phyloP scores from a whole-genome alignment of 164 flowering plant species.

The Piper betle region DNA sequence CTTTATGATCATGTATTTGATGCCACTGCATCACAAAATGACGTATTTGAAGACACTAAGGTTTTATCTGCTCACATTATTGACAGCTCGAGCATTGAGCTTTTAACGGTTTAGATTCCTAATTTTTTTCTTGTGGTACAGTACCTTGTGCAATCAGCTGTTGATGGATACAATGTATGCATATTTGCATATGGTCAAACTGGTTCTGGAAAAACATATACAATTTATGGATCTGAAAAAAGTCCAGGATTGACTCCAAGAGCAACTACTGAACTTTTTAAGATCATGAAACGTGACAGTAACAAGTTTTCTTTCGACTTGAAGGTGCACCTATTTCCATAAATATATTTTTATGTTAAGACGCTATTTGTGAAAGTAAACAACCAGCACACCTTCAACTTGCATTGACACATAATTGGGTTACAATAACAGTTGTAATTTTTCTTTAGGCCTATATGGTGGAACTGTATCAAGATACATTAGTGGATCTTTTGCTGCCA shows the following conservation, averaged over 20 bases:
- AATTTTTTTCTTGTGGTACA: constrained; percentile 19
- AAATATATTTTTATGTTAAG: background rate
- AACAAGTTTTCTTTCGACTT: constrained; percentile 80
- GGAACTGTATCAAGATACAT: constrained; percentile 92
- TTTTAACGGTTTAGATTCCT: background rate
- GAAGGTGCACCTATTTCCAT: constrained; percentile 34
- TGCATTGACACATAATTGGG: background rate
- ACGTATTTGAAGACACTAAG: constrained; percentile 89
- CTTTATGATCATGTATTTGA: constrained; percentile 85
- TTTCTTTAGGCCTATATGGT: constrained; percentile 70
- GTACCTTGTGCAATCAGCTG: constrained; percentile 97
- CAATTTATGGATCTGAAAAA: constrained; percentile 80
- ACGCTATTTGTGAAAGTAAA: background rate
- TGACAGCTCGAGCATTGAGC: background rate
- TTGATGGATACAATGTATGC: constrained; percentile 95
- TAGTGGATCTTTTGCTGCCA: constrained; percentile 79
- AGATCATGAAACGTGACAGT: constrained; percentile 55
- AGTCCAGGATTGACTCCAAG: constrained; percentile 91
- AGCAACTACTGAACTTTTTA: constrained; percentile 79
- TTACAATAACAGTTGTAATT: background rate
- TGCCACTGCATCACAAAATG: constrained; percentile 69
- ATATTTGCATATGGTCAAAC: constrained; percentile 99
- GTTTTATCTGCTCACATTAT: constrained; percentile 14
- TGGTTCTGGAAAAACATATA: constrained; percentile 97
- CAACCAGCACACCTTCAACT: background rate